Evolutionary conservation across 805 yeast species (phyloP).

Genomic region (Hanseniaspora lachancei): DNA sequence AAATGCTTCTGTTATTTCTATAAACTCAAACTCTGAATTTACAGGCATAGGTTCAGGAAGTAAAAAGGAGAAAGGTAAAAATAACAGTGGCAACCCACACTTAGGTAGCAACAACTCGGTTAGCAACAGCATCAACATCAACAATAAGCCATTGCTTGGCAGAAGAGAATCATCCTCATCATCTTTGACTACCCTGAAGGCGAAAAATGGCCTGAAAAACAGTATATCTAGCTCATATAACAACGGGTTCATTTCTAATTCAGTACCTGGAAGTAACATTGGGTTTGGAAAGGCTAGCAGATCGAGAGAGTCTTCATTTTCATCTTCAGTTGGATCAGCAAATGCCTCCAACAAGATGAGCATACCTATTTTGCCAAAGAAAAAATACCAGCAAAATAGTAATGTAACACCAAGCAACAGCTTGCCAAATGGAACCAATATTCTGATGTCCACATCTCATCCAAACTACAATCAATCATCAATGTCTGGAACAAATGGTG

Average conservation of each 20-base stretch:
- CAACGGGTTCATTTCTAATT: background rate
- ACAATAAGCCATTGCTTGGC: background rate
- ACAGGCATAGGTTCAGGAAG: background rate
- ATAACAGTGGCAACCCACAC: background rate
- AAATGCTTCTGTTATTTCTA: slow-evolving; percentile 4
- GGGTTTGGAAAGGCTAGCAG: slow-evolving; percentile 7
- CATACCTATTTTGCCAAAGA: slow-evolving; percentile 28
- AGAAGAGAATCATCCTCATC: slow-evolving; percentile 13
- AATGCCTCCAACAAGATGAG: slow-evolving; percentile 23
- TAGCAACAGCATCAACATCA: slow-evolving; percentile 5
- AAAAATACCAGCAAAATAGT: slow-evolving; percentile 11
- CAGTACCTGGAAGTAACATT: background rate
- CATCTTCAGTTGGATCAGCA: slow-evolving; percentile 24
- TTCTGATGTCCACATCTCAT: slow-evolving; percentile 10
- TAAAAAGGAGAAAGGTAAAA: background rate
- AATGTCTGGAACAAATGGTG: background rate
- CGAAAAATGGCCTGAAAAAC: slow-evolving; percentile 1
- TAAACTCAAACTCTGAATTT: background rate
- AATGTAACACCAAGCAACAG: background rate
- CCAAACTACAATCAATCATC: slow-evolving; percentile 1
- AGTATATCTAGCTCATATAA: background rate
- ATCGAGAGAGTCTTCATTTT: slow-evolving; percentile 24
- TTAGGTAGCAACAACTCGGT: slow-evolving; percentile 6
- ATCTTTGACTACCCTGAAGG: slow-evolving; percentile 12
- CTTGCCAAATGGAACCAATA: background rate